Conservation (phyloP, 169 alveolate genomes). For the Eimeria praecox region DNA sequence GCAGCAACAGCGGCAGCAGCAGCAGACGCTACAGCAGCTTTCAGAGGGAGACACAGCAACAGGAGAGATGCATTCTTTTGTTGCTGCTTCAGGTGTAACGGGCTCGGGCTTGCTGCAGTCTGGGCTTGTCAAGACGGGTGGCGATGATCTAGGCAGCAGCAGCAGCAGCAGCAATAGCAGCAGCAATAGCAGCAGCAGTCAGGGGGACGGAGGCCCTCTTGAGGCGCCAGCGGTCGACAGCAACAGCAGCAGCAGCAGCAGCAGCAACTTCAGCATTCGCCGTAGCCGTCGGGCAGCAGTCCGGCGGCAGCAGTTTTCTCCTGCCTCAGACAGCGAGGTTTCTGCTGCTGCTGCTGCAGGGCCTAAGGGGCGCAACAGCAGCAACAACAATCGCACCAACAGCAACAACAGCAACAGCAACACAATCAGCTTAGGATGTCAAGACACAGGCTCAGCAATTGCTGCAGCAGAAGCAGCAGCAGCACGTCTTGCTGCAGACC, state of each 20-base stretch:
- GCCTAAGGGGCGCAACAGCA: background rate
- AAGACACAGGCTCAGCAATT: background rate
- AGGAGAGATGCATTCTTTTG: background rate
- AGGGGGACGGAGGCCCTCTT: background rate
- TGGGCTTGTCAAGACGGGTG: background rate
- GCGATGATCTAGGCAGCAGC: background rate
- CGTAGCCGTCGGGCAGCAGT: constrained; percentile 23
- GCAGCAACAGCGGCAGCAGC: constrained; percentile 2
- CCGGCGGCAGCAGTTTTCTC: constrained; percentile 28
- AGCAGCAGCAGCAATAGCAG: constrained; percentile 6
- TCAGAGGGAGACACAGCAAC: background rate
- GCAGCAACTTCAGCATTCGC: background rate
- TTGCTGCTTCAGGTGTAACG: background rate
- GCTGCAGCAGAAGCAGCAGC: constrained; percentile 65
- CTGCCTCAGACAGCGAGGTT: background rate
- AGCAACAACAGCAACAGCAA: constrained; percentile 14
- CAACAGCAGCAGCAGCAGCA: constrained; percentile 10
- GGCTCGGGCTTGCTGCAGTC: background rate
- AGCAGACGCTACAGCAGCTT: constrained; percentile 3
- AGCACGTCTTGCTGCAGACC: constrained; percentile 15
- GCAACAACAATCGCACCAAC: background rate
- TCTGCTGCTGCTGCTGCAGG: background rate
- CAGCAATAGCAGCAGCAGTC: constrained; percentile 3
- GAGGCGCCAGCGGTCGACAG: background rate
- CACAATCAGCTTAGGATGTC: background rate